These are phyloP conservation scores for Phlebiopsis gigantea DNA, from an alignment of 768 basidiomycete genomes.

Conservation along the genomic window DNA sequence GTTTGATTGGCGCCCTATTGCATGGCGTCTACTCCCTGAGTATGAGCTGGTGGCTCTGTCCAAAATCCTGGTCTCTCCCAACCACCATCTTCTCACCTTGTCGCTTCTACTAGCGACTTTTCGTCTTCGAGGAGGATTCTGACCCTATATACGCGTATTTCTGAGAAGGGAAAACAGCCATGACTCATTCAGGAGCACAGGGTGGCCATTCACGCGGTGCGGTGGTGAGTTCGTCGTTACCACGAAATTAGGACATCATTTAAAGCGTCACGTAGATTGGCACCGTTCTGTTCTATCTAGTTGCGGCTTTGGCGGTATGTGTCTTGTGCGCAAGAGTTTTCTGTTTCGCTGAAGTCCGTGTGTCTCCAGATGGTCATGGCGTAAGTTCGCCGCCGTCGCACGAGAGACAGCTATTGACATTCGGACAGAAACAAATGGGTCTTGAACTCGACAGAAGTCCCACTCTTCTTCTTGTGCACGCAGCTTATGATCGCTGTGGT, in stretches of 20 bases:
- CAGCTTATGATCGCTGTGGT: constrained; percentile 78
- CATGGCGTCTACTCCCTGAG: neutral
- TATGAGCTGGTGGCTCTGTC: constrained; percentile 3
- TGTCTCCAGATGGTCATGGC: constrained; percentile 83
- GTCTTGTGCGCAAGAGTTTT: constrained; percentile 16
- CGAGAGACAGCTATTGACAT: neutral
- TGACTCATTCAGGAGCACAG: constrained; percentile 15
- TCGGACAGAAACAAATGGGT: constrained; percentile 84
- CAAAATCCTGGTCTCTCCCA: constrained; percentile 3
- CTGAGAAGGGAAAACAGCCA: neutral
- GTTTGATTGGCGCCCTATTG: constrained; percentile 4
- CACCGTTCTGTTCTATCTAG: constrained; percentile 80
- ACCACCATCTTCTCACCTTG: constrained; percentile 2
- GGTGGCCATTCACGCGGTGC: constrained; percentile 36
- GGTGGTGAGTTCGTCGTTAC: constrained; percentile 33
- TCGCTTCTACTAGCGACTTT: constrained; percentile 9
- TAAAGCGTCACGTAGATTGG: constrained; percentile 40
- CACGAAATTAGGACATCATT: neutral
- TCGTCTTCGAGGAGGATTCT: neutral
- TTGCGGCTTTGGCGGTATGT: constrained; percentile 81
- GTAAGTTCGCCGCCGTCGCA: constrained; percentile 35
- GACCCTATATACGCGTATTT: neutral
- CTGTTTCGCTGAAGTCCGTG: neutral
- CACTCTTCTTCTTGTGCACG: constrained; percentile 81
- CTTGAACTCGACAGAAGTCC: constrained; percentile 63